phyloP scores from a whole-genome alignment of 2,329 filamentous ascomycete species.

The Sclerotinia glacialis region DNA sequence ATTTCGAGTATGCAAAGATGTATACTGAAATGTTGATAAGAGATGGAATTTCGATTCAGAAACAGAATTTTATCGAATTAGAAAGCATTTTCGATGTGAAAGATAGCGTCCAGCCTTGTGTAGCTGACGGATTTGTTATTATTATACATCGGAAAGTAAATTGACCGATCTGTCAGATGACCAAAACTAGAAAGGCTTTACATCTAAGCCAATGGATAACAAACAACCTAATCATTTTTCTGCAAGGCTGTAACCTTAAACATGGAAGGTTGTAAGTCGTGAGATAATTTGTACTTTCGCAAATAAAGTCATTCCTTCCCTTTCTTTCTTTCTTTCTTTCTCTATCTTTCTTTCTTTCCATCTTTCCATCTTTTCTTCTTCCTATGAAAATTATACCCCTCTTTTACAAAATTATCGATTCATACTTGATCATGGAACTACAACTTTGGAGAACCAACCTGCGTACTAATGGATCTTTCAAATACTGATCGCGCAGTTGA shows the following conservation, averaged over 20 bases:
- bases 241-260: neutral
- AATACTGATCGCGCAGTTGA: conserved; percentile 13
- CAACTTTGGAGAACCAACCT: neutral
- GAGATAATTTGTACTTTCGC: neutral
- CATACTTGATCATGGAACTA: conserved; percentile 15
- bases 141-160: no score
- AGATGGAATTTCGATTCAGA: no score
- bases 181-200: no score
- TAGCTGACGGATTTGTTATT: no score
- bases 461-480: conserved; percentile 20
- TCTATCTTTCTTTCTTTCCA: neutral
- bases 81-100: no score
- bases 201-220: neutral
- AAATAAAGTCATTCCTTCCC: conserved; percentile 1
- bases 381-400: neutral
- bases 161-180: no score
- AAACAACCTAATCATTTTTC: neutral
- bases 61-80: no score
- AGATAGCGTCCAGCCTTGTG: no score
- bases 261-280: neutral
- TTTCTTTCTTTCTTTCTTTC: neutral
- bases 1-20: no score
- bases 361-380: neutral
- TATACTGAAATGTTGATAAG: no score
- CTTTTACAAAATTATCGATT: neutral